A percentile compares a stretch with the other conserved stretches of the same genome.
Evolutionary conservation across 2,329 filamentous ascomycete species (phyloP).

Genomic region (Aspergillus piperis): DNA sequence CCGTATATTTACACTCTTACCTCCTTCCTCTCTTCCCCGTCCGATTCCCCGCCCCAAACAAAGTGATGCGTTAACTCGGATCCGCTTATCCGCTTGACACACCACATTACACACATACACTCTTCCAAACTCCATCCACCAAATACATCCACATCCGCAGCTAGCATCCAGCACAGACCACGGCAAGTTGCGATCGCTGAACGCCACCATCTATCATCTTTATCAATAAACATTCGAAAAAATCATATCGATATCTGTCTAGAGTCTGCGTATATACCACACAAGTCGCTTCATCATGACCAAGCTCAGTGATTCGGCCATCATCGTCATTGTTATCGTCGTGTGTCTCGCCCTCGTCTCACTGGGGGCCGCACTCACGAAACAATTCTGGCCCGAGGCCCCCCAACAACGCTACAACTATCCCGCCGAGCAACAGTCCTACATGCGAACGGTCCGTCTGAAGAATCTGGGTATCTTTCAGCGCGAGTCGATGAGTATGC

Average conservation of each 20-base stretch:
- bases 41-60: neutral
- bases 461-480: conserved; percentile 28
- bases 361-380: conserved; percentile 33
- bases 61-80: neutral
- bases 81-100: neutral
- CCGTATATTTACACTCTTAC: neutral
- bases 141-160: neutral
- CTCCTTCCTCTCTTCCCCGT: neutral
- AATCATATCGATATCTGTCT: neutral
- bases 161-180: neutral
- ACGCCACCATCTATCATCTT: neutral
- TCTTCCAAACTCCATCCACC: neutral
- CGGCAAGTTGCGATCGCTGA: neutral
- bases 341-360: conserved; percentile 32
- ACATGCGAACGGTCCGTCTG: conserved; percentile 36
- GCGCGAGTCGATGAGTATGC: conserved; percentile 20
- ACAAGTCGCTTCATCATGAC: conserved; percentile 15
- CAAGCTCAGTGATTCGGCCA: conserved; percentile 23
- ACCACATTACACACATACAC: neutral
- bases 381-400: conserved; percentile 28
- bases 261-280: neutral
- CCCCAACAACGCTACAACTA: conserved; percentile 19
- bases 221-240: no score
- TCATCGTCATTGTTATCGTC: conserved; percentile 37
- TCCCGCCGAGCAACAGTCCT: conserved; percentile 31